These are phyloP conservation scores for Ramularia collo-cygni DNA, from an alignment of 2,329 filamentous ascomycete genomes.

Conservation along the genomic window DNA sequence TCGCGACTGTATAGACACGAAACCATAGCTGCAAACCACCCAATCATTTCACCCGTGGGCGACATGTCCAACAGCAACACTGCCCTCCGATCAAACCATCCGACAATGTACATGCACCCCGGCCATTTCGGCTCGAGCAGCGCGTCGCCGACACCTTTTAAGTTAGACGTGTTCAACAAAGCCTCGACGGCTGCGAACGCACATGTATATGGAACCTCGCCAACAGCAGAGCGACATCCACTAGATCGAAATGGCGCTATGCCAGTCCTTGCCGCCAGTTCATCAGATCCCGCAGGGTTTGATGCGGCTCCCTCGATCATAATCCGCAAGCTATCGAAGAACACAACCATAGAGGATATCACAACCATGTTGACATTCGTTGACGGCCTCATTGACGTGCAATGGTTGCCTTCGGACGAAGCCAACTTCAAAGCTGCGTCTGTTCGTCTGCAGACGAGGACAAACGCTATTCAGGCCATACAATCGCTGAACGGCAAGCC, in stretches of 20 bases:
- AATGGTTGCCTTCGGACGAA: slow-evolving; percentile 51
- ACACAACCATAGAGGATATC: slow-evolving; percentile 52
- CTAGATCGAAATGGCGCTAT: slow-evolving; percentile 31
- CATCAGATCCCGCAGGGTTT: slow-evolving; percentile 20
- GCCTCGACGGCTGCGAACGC: slow-evolving; percentile 16
- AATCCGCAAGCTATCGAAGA: slow-evolving; percentile 54
- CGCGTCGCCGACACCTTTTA: slow-evolving; percentile 18
- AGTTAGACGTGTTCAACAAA: slow-evolving; percentile 34
- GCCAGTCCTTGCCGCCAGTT: slow-evolving; percentile 20
- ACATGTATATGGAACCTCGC: slow-evolving; percentile 35
- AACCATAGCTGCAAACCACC: too few relatives aligned
- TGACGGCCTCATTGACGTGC: slow-evolving; percentile 54
- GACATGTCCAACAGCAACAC: slow-evolving; percentile 9
- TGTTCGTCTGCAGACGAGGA: slow-evolving; percentile 51
- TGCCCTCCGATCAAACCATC: slow-evolving; percentile 7
- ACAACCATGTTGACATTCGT: slow-evolving; percentile 60
- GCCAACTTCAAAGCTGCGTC: slow-evolving; percentile 49
- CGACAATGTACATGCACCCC: slow-evolving; percentile 17
- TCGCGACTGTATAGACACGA: too few relatives aligned
- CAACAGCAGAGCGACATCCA: slow-evolving; percentile 36
- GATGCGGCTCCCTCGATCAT: slow-evolving; percentile 37
- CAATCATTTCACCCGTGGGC: too few relatives aligned
- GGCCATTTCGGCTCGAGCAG: slow-evolving; percentile 10
- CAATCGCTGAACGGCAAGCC: slow-evolving; percentile 55
- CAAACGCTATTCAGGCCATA: slow-evolving; percentile 54